phyloP scores from a whole-genome alignment of 2,329 filamentous ascomycete species.

The Penicillium sp. region DNA sequence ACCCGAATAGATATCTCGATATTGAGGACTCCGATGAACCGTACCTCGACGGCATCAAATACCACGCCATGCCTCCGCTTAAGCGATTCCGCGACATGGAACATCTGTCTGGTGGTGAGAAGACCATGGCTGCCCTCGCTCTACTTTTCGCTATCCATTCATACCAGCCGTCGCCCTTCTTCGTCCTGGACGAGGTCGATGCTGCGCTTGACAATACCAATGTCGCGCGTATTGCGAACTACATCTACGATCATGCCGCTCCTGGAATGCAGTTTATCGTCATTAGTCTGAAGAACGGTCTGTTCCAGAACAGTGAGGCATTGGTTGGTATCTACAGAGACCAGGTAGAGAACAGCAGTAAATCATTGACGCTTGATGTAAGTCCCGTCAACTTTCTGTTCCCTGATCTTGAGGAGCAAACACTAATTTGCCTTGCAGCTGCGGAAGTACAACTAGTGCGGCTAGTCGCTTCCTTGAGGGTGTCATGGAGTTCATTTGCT shows the following conservation, averaged over 20 bases:
- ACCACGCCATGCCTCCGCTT: constrained; percentile 97
- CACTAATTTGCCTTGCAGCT: constrained; percentile 8
- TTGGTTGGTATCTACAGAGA: constrained; percentile 95
- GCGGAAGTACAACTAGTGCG: constrained; percentile 12
- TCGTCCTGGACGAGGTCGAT: constrained; percentile 97
- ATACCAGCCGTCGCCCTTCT: constrained; percentile 95
- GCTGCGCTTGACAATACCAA: constrained; percentile 98
- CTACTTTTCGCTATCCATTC: constrained; percentile 95
- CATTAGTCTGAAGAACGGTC: constrained; percentile 90
- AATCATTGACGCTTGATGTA: constrained; percentile 92
- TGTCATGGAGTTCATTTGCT: background rate
- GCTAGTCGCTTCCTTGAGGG: background rate
- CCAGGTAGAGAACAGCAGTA: constrained; percentile 89
- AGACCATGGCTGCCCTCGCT: constrained; percentile 98
- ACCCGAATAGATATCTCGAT: constrained; percentile 70
- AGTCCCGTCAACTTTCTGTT: constrained; percentile 52
- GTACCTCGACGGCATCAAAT: constrained; percentile 94
- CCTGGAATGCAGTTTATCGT: constrained; percentile 99
- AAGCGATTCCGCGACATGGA: constrained; percentile 99
- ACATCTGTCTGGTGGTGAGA: constrained; percentile 94
- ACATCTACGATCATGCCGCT: constrained; percentile 89
- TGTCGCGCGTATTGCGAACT: constrained; percentile 93
- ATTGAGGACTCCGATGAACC: constrained; percentile 97
- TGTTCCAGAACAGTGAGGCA: constrained; percentile 97
- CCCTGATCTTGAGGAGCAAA: background rate